These are phyloP conservation scores for Starmera quercuum DNA, from an alignment of 805 yeast species.

Conservation along the genomic window DNA sequence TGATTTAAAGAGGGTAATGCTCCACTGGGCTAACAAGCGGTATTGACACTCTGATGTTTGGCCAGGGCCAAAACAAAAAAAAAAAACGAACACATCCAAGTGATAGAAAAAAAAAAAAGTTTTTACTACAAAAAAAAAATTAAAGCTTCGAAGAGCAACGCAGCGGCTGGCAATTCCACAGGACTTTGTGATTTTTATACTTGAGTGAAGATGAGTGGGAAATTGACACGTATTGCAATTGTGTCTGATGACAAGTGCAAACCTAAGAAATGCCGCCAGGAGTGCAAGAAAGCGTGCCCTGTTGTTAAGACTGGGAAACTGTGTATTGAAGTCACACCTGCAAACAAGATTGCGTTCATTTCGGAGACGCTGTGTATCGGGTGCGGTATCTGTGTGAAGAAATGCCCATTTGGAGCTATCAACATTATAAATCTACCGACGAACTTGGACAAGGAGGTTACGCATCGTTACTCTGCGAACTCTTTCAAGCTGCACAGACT, in stretches of 20 bases:
- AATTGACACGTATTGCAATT: conserved; percentile 86
- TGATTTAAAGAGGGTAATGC: too few relatives aligned
- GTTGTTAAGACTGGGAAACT: conserved; percentile 96
- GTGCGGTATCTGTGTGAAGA: conserved; percentile 99
- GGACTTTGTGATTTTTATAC: too few relatives aligned
- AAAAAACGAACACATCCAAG: too few relatives aligned
- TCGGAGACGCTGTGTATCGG: conserved; percentile 95
- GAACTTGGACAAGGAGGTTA: conserved; percentile 83
- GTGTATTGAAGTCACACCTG: conserved; percentile 93
- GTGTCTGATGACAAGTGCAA: conserved; percentile 92
- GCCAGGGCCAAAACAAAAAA: too few relatives aligned
- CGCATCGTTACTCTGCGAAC: conserved; percentile 97
- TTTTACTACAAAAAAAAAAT: too few relatives aligned
- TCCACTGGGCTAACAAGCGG: too few relatives aligned
- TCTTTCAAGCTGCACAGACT: conserved; percentile 94
- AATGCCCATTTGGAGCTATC: conserved; percentile 97
- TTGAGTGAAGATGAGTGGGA: conserved; percentile 23
- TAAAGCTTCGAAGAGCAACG: too few relatives aligned
- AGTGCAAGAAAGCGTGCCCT: conserved; percentile 94
- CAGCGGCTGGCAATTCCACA: too few relatives aligned
- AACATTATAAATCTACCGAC: conserved; percentile 95
- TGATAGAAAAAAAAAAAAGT: too few relatives aligned
- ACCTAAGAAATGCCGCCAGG: conserved; percentile 98
- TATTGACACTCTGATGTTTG: too few relatives aligned
- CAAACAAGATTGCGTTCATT: conserved; percentile 87